A percentile compares a stretch with the other conserved stretches of the same genome.
phyloP scores from a whole-genome alignment of 1,284 basidiomycete species.

The Pseudozyma hubeiensis region DNA sequence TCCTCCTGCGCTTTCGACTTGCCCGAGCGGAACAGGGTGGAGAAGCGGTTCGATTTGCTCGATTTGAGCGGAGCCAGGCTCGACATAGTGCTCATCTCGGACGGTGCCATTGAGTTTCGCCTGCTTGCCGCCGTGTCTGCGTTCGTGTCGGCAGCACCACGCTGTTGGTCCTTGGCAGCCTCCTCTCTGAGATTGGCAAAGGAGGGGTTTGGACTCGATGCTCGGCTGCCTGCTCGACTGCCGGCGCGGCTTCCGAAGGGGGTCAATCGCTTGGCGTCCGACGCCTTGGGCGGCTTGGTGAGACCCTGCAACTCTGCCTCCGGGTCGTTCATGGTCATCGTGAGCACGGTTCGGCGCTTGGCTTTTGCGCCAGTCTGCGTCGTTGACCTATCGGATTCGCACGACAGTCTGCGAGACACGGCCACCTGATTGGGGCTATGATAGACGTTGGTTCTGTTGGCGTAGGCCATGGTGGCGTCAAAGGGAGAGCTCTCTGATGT shows the following conservation, averaged over 20 bases:
- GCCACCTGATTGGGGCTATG: conserved; percentile 45
- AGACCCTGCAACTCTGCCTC: conserved; percentile 55
- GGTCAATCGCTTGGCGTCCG: conserved; percentile 28
- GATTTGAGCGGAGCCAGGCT: conserved; percentile 12
- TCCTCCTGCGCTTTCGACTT: conserved; percentile 23
- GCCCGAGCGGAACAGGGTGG: conserved; percentile 29
- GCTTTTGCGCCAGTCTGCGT: conserved; percentile 13
- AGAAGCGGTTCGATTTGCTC: conserved; percentile 20
- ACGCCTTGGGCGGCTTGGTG: conserved; percentile 48
- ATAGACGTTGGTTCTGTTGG: conserved; percentile 47
- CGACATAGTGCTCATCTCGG: conserved; percentile 10
- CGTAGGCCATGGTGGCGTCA: conserved; percentile 48
- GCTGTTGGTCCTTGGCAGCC: conserved; percentile 5
- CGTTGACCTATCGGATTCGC: conserved; percentile 7
- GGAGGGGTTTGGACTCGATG: conserved; percentile 43
- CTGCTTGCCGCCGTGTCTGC: conserved; percentile 2
- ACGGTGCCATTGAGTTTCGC: conserved; percentile 24
- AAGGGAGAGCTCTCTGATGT: conserved; percentile 46
- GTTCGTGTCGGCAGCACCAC: neutral
- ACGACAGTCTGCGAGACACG: conserved; percentile 24
- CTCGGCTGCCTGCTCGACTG: conserved; percentile 45
- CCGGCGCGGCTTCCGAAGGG: conserved; percentile 53
- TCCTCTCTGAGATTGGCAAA: conserved; percentile 31
- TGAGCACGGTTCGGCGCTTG: conserved; percentile 45
- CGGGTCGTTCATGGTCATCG: conserved; percentile 62